phyloP scores from a whole-genome alignment of 2,329 filamentous ascomycete genomes.

The Fusarium sp. region DNA sequence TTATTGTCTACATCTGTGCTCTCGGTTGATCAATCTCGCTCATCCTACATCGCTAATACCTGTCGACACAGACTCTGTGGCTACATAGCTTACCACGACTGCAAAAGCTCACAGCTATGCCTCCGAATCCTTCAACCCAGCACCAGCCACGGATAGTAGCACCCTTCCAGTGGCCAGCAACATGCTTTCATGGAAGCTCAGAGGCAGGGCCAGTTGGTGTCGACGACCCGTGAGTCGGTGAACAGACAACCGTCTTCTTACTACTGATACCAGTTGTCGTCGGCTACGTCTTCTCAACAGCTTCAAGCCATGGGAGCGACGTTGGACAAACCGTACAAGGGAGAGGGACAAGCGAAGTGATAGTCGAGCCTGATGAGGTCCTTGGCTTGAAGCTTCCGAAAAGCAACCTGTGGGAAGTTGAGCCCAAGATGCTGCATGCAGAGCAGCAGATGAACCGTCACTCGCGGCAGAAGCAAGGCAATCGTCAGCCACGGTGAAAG shows the following conservation, averaged over 20 bases:
- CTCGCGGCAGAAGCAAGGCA: too few species aligned
- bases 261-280: too few species aligned
- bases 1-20: too few species aligned
- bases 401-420: not conserved
- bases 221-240: too few species aligned
- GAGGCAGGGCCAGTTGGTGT: slow-evolving; percentile 16
- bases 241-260: too few species aligned
- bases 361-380: slow-evolving; percentile 6
- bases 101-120: slow-evolving; percentile 26
- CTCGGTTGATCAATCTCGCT: too few species aligned
- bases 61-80: slow-evolving; percentile 34
- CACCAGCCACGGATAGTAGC: too few species aligned
- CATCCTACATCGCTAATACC: too few species aligned
- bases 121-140: not conserved
- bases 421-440: too few species aligned
- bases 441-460: too few species aligned
- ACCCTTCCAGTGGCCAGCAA: too few species aligned
- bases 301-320: slow-evolving; percentile 10
- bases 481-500: too few species aligned
- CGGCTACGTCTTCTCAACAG: slow-evolving; percentile 47
- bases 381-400: not conserved
- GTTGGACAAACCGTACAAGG: slow-evolving; percentile 6
- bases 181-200: not conserved
- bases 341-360: not conserved
- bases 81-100: slow-evolving; percentile 29